These are phyloP conservation scores for Arbutus unedo DNA, from an alignment of 148 eudicot genomes.

Conservation along the genomic window DNA sequence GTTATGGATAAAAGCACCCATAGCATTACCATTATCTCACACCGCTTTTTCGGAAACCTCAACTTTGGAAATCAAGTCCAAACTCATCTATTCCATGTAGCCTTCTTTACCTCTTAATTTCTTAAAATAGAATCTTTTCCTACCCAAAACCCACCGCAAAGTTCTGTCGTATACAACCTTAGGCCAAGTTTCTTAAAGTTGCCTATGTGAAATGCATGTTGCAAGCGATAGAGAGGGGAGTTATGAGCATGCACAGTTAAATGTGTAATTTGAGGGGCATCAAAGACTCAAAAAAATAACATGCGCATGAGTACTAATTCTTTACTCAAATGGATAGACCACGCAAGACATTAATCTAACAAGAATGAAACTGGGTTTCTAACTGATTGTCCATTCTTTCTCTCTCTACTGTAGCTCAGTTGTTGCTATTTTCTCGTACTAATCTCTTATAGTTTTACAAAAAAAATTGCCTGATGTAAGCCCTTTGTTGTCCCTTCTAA, in stretches of 20 bases:
- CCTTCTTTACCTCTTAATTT: background rate
- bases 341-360: background rate
- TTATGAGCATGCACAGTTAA: background rate
- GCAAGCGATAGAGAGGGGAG: background rate
- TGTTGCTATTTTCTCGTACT: background rate
- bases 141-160: background rate
- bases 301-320: background rate
- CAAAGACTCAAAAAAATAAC: background rate
- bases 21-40: background rate
- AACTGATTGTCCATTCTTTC: background rate
- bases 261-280: background rate
- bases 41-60: background rate
- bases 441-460: background rate
- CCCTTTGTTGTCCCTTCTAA: background rate
- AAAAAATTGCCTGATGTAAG: background rate
- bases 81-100: slow-evolving; percentile 4
- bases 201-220: background rate
- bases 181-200: background rate
- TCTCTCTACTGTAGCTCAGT: background rate
- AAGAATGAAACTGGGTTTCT: background rate
- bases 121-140: background rate
- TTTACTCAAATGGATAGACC: background rate
- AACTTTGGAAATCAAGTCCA: background rate
- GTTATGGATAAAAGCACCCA: background rate
- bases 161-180: background rate